These are phyloP conservation scores for Suhomyces prunicola DNA, from an alignment of 805 yeast genomes.

Conservation along the genomic window DNA sequence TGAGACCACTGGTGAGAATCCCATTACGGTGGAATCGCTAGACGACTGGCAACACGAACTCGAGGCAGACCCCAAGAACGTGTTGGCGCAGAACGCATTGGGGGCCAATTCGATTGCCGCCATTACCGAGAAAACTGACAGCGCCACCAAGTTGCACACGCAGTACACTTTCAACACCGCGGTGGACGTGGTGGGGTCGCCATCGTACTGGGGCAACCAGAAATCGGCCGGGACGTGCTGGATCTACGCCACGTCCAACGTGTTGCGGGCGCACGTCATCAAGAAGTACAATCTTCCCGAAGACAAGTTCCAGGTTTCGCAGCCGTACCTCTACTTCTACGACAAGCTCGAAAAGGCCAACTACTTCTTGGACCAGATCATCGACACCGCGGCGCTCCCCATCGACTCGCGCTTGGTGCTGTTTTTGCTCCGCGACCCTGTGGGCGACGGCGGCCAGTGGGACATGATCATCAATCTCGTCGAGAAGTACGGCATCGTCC, in stretches of 20 bases:
- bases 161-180: conserved; percentile 36
- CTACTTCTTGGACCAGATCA: conserved; percentile 71
- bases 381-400: conserved; percentile 63
- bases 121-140: conserved; percentile 37
- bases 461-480: conserved; percentile 76
- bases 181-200: conserved; percentile 36
- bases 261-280: conserved; percentile 62
- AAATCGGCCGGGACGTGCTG: conserved; percentile 80
- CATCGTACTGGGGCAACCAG: conserved; percentile 51
- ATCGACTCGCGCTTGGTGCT: conserved; percentile 71
- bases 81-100: conserved; percentile 52
- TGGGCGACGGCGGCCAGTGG: conserved; percentile 85
- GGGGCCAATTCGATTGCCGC: conserved; percentile 44
- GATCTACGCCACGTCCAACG: conserved; percentile 82
- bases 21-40: conserved; percentile 15
- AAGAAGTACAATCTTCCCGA: conserved; percentile 52
- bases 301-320: conserved; percentile 67
- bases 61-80: conserved; percentile 46
- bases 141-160: conserved; percentile 17
- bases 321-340: conserved; percentile 75
- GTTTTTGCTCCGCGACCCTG: conserved; percentile 61
- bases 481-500: conserved; percentile 79
- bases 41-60: conserved; percentile 45
- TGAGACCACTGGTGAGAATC: too few species aligned
- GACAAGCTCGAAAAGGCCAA: conserved; percentile 86